Evolutionary conservation across 1,284 basidiomycete species (phyloP).

Genomic region (Cryptococcus amylolentus): DNA sequence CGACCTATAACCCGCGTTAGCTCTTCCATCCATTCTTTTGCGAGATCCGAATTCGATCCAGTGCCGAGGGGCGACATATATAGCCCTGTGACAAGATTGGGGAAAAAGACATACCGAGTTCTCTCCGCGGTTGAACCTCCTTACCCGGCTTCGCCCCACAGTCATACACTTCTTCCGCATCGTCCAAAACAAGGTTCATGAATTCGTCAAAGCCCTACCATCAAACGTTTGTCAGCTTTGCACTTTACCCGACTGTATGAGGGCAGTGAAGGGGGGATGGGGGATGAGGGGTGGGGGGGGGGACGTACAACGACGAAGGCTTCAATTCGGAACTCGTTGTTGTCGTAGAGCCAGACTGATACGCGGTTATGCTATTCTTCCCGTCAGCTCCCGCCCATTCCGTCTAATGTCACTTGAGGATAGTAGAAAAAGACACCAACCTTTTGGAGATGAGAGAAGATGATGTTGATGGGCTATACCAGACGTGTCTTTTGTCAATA

Average conservation of each 20-base stretch:
- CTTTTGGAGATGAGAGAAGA: slow-evolving; percentile 94
- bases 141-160: slow-evolving; percentile 78
- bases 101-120: slow-evolving; percentile 37
- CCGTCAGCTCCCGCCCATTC: not conserved
- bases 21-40: not conserved
- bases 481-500: not conserved
- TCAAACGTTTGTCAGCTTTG: not conserved
- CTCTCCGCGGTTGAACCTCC: slow-evolving; percentile 60
- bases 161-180: slow-evolving; percentile 88
- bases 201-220: slow-evolving; percentile 97
- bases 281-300: too few species aligned
- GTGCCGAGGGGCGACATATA: not conserved
- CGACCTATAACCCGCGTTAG: slow-evolving; percentile 60
- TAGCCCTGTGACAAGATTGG: not conserved
- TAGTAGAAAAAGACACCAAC: slow-evolving; percentile 25
- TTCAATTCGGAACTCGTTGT: slow-evolving; percentile 93
- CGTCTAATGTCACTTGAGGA: not conserved
- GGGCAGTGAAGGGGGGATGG: not conserved
- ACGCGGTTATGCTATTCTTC: slow-evolving; percentile 70
- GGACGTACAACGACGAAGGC: slow-evolving; percentile 80
- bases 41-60: too few species aligned
- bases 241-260: not conserved
- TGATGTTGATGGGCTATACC: slow-evolving; percentile 74
- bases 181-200: slow-evolving; percentile 98
- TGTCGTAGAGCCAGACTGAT: slow-evolving; percentile 95